Base-by-base conservation (phyloP, 2,329 filamentous ascomycete species). In the Colletotrichum camelliae region DNA sequence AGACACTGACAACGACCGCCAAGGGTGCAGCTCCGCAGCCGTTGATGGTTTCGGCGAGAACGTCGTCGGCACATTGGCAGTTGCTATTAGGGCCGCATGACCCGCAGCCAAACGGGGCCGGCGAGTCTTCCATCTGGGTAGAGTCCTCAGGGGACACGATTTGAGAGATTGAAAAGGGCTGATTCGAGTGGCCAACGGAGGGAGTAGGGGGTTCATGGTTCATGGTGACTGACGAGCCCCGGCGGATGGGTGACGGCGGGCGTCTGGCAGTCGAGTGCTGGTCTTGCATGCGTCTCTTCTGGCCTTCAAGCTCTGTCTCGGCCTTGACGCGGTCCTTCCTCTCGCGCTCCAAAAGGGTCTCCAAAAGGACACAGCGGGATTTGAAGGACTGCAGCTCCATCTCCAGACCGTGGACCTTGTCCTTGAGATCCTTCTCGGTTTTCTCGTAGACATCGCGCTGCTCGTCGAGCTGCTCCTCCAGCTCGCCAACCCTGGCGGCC, bases 401-500 rank as follows among this genome's bases (percentile, higher is more conserved):
- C 79, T 94, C 93, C 5, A 96, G 87, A 62, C 86, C 85, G 58
- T 86, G 86, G 31, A 93, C 88, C 75, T 90, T 89, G n/a, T 90
- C 88, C 79, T 88, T 88, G 74, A 92, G 80, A 6, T 91, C 92
- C 70, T 88, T 85, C 78, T 93, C 90, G 61, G 87, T 85, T 77
- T 91, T 89, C 9, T 92, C 89, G 64, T 91, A 86, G 18, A 87
- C 87, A 55, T 90, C 89, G 79, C 89, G 91, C 61, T 91, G 87
- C 75, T 92, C 89, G 5, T 93, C 91, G 8, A 94, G 85, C 81
- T 93, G 90, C 79, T 93, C 91, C 83, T 94, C 92, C 37, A 94
- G 86, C 82, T 94, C 96, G 52, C 94, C 93, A 8, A 98, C 95
- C 52, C 95, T 94, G 29, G 95, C 95, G 3, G 95, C 95, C 77